These are phyloP conservation scores for Rhypophila decipiens DNA, from an alignment of 495 filamentous ascomycete species.

Conservation along the genomic window DNA sequence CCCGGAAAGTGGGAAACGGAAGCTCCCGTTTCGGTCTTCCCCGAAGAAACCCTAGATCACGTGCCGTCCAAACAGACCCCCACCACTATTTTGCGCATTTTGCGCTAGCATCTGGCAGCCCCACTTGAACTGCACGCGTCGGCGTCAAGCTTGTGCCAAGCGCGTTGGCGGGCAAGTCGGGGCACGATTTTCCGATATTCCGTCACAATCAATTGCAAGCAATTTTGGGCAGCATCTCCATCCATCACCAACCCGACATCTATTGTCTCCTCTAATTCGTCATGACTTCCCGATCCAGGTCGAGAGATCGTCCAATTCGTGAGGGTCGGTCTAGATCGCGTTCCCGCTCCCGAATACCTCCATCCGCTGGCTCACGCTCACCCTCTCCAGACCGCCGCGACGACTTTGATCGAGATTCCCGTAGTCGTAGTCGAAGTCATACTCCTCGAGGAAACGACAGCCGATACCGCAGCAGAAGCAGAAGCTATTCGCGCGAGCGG, in stretches of 20 bases:
- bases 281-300: slow-evolving; percentile 16
- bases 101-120: no score
- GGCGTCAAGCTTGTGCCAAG: no score
- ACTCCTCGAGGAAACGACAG: slow-evolving; percentile 27
- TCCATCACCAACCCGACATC: background rate
- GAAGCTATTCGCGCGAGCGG: slow-evolving; percentile 9
- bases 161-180: no score
- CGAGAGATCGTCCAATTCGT: slow-evolving; percentile 4
- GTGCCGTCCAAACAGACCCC: no score
- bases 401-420: slow-evolving; percentile 13
- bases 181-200: no score
- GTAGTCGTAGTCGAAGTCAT: slow-evolving; percentile 11
- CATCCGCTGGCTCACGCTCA: slow-evolving; percentile 4
- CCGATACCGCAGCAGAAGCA: slow-evolving; percentile 7
- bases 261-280: background rate
- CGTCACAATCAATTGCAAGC: no score
- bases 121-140: no score
- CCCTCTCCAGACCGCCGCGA: slow-evolving; percentile 15
- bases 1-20: no score
- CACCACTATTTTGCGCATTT: no score
- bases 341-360: background rate
- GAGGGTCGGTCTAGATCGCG: slow-evolving; percentile 6
- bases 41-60: no score
- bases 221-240: background rate
- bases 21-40: no score